phyloP scores from a whole-genome alignment of 306 rosid genomes.

The Heteromeles arbutifolia region DNA sequence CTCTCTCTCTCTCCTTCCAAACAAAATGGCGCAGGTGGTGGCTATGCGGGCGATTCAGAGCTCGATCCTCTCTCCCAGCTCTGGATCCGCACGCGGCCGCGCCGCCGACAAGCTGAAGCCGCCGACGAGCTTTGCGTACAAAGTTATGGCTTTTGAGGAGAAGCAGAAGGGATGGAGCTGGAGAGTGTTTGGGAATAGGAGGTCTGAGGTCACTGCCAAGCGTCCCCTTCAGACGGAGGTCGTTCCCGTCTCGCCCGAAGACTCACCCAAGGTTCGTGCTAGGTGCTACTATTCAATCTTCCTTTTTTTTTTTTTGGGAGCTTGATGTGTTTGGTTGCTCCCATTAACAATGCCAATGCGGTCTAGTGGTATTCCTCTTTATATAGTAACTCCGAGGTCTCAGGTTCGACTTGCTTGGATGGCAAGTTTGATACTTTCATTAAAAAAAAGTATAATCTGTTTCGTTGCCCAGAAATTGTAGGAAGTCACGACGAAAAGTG shows the following conservation, averaged over 20 bases:
- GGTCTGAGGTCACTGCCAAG: conserved; percentile 38
- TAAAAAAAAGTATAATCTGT: background rate
- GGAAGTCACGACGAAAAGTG: background rate
- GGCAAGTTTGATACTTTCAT: background rate
- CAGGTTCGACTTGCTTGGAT: background rate
- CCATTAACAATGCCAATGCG: background rate
- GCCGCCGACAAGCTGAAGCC: conserved; percentile 44
- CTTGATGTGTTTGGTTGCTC: background rate
- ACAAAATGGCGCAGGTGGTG: conserved; percentile 66
- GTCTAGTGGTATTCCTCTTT: background rate
- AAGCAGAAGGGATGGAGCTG: background rate
- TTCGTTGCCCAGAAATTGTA: conserved; percentile 7
- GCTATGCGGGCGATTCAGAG: conserved; percentile 63
- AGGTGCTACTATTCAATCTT: background rate
- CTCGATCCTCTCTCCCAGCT: conserved; percentile 34
- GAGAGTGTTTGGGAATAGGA: conserved; percentile 6
- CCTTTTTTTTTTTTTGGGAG: background rate
- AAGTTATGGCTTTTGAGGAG: conserved; percentile 7
- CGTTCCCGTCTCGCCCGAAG: conserved; percentile 74
- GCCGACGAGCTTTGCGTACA: conserved; percentile 30
- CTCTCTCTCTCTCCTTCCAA: background rate
- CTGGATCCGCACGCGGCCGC: conserved; percentile 41
- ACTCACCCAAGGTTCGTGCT: conserved; percentile 50
- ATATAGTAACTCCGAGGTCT: background rate
- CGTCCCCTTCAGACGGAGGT: conserved; percentile 52